phyloP scores from a whole-genome alignment of 2,329 filamentous ascomycete species.

The Pestalotiopsis sp. region DNA sequence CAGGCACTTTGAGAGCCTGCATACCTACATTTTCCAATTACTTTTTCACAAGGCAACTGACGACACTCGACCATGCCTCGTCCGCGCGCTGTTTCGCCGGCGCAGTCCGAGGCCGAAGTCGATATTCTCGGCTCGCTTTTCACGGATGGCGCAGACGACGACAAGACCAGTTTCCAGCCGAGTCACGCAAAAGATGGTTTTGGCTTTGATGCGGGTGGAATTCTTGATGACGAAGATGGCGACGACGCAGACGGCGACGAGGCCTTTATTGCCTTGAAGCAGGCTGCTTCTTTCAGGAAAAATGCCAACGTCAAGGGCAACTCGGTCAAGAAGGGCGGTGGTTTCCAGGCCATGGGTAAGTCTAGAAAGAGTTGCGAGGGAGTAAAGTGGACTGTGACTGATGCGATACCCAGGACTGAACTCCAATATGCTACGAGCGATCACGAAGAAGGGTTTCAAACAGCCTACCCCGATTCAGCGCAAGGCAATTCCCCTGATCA shows the following conservation, averaged over 20 bases:
- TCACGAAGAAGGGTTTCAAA: slow-evolving; percentile 89
- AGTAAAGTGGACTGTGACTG: slow-evolving; percentile 7
- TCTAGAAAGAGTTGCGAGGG: not conserved
- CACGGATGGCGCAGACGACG: slow-evolving; percentile 55
- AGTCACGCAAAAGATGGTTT: slow-evolving; percentile 37
- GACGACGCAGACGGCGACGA: slow-evolving; percentile 70
- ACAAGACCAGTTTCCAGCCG: slow-evolving; percentile 39
- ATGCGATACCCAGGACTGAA: slow-evolving; percentile 61
- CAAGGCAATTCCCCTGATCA: slow-evolving; percentile 89
- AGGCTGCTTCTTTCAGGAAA: slow-evolving; percentile 87
- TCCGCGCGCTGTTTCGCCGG: slow-evolving; percentile 71
- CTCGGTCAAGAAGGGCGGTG: slow-evolving; percentile 90
- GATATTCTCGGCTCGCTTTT: slow-evolving; percentile 84
- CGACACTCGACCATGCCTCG: slow-evolving; percentile 57
- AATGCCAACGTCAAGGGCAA: slow-evolving; percentile 78
- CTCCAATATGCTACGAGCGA: slow-evolving; percentile 81
- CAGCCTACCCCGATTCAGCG: slow-evolving; percentile 97
- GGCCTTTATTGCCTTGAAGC: slow-evolving; percentile 85
- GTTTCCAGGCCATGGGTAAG: slow-evolving; percentile 90
- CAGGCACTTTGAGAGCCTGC: not conserved
- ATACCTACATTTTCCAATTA: not conserved
- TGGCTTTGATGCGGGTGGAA: slow-evolving; percentile 59
- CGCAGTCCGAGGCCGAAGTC: slow-evolving; percentile 84
- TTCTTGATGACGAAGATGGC: slow-evolving; percentile 57
- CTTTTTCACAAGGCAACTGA: not conserved